Evolutionary conservation across 805 yeast species (phyloP), one percentile per base, ranked within the genome.

Genomic region (Pichia paraexigua): DNA sequence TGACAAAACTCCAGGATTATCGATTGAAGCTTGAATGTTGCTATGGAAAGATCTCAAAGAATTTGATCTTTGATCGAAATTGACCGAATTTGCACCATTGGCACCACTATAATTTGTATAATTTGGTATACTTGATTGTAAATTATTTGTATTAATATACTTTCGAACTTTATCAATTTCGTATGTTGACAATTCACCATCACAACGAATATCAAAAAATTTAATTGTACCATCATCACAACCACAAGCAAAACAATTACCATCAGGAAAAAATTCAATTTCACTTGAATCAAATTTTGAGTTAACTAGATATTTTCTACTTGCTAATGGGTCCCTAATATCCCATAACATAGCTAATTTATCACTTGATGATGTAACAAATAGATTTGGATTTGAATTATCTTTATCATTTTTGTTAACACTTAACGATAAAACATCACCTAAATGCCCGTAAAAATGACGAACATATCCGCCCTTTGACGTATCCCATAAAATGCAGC

Each of bases 401-500:
- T 47, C 28, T 5, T 21, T 22, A 56, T 49, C 61, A 43, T 44
- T 56, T 54, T 45, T 63, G 45, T 54, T 60, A 49, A 58, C 55
- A 20, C 75, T 62, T 48, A 85, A 53, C 43, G 79, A 71, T 40
- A 86, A 65, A 20, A 87, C 85, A 64, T 87, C 95, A 8, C 90
- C 89, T 39, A 82, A 63, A 66, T 85, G 92, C 50, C 83, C 89
- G 17, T 76, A 65, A 63, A 74, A 85, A 40, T 77, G 81, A 25
- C 79, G 70, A 1, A 72, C 67, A 56, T 75, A 72, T 21, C 69
- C 71, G 1, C 87, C 83, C 56, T 78, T 79, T 11, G 75, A 71
- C 24, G 88, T 73, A 65, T 91, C 96, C 97, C 97, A 91, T 48
- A 83, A 63, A 1, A 77, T 75, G 60, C 88, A 78, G 0, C 92